Conservation (phyloP, 225 moss, liverwort and hornwort genomes). For the Physcomitrellopsis africana region DNA sequence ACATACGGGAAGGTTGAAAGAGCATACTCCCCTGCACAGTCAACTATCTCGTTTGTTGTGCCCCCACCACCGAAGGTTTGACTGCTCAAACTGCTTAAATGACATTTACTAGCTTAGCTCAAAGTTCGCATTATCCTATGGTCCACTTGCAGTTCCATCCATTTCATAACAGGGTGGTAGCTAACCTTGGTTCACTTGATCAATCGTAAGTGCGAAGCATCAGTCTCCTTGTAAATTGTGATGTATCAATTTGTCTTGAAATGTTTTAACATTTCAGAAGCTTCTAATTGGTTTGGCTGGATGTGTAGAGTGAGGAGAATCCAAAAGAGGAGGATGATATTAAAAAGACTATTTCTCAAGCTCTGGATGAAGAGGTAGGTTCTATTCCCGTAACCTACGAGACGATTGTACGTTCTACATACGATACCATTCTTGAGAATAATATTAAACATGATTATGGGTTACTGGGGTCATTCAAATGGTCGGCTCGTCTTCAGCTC, state of each 20-base stretch:
- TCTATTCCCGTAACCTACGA: neutral
- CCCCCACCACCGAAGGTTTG: slow-evolving; percentile 80
- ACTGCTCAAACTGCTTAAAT: slow-evolving; percentile 17
- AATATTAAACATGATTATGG: slow-evolving; percentile 2
- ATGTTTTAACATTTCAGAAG: slow-evolving; percentile 13
- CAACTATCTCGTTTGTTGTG: slow-evolving; percentile 66
- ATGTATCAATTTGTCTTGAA: neutral
- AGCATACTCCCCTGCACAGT: slow-evolving; percentile 72
- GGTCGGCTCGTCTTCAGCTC: neutral
- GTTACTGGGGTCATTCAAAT: neutral
- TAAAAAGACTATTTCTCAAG: slow-evolving; percentile 70
- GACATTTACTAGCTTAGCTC: neutral
- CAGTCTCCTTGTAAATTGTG: neutral
- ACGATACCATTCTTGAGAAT: neutral
- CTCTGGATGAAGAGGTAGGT: slow-evolving; percentile 81
- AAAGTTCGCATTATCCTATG: neutral
- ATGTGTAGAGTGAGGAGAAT: slow-evolving; percentile 70
- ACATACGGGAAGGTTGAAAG: slow-evolving; percentile 84
- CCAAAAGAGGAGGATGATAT: slow-evolving; percentile 69
- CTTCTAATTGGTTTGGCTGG: slow-evolving; percentile 5
- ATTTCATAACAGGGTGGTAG: slow-evolving; percentile 8
- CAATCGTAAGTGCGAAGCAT: slow-evolving; percentile 9
- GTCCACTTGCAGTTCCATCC: too few species aligned
- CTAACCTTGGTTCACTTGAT: neutral
- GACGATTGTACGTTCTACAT: too few species aligned